phyloP scores from a whole-genome alignment of 2,329 filamentous ascomycete genomes.

The Colletotrichum viniferum region DNA sequence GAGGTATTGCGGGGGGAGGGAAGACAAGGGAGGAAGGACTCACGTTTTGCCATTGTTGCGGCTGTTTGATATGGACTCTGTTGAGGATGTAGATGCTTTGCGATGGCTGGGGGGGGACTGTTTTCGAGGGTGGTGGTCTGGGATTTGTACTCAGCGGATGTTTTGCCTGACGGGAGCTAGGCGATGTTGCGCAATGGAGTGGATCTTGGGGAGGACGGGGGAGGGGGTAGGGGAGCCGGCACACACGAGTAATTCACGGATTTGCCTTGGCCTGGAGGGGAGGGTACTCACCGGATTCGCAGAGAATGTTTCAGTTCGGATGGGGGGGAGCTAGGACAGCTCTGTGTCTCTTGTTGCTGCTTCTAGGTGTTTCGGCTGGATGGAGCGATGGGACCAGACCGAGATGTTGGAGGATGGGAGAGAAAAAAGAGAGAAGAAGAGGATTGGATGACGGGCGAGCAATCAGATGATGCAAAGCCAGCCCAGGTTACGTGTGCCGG shows the following conservation, averaged over 20 bases:
- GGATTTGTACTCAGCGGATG: conserved; percentile 10
- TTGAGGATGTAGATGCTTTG: not conserved
- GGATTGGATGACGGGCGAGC: not conserved
- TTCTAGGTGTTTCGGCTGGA: not conserved
- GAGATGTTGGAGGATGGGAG: not conserved
- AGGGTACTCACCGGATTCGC: conserved; percentile 6
- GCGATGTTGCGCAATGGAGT: not conserved
- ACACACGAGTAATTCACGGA: not conserved
- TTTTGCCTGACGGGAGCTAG: not conserved
- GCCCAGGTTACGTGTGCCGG: not conserved
- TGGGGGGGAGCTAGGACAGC: not conserved
- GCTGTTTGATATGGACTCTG: not conserved
- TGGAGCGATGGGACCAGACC: not conserved
- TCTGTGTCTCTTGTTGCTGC: not conserved
- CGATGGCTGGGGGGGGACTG: not conserved
- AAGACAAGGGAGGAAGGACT: not conserved
- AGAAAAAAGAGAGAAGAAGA: not conserved
- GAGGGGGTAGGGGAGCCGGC: not conserved
- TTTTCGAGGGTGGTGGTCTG: not conserved
- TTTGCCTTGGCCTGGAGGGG: not conserved
- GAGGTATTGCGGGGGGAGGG: not conserved
- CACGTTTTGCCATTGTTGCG: conserved; percentile 4
- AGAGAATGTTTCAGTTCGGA: conserved; percentile 5
- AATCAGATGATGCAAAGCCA: conserved; percentile 14
- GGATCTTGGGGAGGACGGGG: not conserved